A percentile compares a stretch with the other conserved stretches of the same genome.
Evolutionary conservation across 2,329 filamentous ascomycete genomes (phyloP).

Genomic region (Hypoxylon sp.): DNA sequence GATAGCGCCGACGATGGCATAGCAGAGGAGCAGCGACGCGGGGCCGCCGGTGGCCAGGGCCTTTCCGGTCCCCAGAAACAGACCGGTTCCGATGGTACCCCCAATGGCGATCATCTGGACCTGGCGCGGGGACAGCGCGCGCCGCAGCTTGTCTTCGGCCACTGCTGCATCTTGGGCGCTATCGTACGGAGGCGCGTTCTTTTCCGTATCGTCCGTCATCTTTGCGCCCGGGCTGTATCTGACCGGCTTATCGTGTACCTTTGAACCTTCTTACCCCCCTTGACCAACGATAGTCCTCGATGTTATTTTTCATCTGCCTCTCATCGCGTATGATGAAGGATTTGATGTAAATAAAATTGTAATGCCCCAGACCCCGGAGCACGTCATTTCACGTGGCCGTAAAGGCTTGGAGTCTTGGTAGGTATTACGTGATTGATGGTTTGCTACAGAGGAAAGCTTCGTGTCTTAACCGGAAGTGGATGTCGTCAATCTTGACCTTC

Average conservation of each 20-base stretch:
- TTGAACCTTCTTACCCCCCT: slow-evolving; percentile 1
- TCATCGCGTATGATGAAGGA: background rate
- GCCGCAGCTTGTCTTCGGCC: slow-evolving; percentile 56
- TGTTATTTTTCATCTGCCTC: slow-evolving; percentile 11
- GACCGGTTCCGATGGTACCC: slow-evolving; percentile 66
- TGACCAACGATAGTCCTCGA: slow-evolving; percentile 7
- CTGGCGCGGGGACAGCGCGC: slow-evolving; percentile 66
- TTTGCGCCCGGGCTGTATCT: background rate
- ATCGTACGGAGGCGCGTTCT: slow-evolving; percentile 15
- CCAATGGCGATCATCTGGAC: slow-evolving; percentile 73
- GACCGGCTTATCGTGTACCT: background rate
- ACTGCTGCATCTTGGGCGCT: slow-evolving; percentile 18
- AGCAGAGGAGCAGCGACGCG: slow-evolving; percentile 64
- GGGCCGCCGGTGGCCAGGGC: slow-evolving; percentile 67
- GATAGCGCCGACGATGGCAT: slow-evolving; percentile 63
- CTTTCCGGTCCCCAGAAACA: slow-evolving; percentile 69
- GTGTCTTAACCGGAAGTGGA: slow-evolving; percentile 5
- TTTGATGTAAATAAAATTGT: slow-evolving; percentile 16
- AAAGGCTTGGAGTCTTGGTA: background rate
- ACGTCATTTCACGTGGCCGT: slow-evolving; percentile 32
- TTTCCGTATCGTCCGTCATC: slow-evolving; percentile 34
- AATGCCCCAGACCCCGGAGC: slow-evolving; percentile 22
- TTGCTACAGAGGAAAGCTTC: slow-evolving; percentile 1
- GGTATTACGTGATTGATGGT: background rate
- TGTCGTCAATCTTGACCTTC: slow-evolving; percentile 10